phyloP scores from a whole-genome alignment of 164 flowering plant genomes.

The Dillenia suffruticosa region DNA sequence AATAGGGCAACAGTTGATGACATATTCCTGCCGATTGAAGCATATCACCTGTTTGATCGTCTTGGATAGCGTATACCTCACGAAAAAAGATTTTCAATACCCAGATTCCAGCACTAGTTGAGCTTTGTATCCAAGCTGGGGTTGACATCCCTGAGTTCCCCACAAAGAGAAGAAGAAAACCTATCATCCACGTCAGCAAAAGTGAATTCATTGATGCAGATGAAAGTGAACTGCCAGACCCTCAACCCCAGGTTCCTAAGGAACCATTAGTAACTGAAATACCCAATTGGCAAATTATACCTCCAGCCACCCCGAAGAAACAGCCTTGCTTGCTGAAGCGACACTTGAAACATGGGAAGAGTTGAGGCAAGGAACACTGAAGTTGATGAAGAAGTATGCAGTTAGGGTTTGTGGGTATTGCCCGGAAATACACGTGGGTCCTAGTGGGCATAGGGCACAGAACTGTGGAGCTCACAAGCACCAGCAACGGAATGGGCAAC shows the following conservation, averaged over 20 bases:
- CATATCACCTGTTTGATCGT: constrained; percentile 83
- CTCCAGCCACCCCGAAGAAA: constrained; percentile 60
- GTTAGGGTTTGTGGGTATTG: constrained; percentile 97
- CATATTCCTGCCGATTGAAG: constrained; percentile 64
- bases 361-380: constrained; percentile 77
- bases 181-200: constrained; percentile 67
- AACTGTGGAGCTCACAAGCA: constrained; percentile 94
- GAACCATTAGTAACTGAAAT: constrained; percentile 46
- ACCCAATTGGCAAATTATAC: constrained; percentile 43
- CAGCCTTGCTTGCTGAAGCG: constrained; percentile 55
- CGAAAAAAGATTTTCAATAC: constrained; percentile 73
- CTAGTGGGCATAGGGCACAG: constrained; percentile 91
- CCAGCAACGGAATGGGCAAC: constrained; percentile 97
- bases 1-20: constrained; percentile 62
- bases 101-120: constrained; percentile 86
- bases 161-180: constrained; percentile 87
- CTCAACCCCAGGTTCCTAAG: constrained; percentile 30
- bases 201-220: constrained; percentile 89
- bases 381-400: constrained; percentile 69
- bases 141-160: constrained; percentile 83
- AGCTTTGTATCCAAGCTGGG: constrained; percentile 97
- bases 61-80: constrained; percentile 83
- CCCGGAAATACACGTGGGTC: constrained; percentile 88
- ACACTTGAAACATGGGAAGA: constrained; percentile 77
- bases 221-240: constrained; percentile 85